Conservation (phyloP, 306 rosid species). For the Glycine tomentella region DNA sequence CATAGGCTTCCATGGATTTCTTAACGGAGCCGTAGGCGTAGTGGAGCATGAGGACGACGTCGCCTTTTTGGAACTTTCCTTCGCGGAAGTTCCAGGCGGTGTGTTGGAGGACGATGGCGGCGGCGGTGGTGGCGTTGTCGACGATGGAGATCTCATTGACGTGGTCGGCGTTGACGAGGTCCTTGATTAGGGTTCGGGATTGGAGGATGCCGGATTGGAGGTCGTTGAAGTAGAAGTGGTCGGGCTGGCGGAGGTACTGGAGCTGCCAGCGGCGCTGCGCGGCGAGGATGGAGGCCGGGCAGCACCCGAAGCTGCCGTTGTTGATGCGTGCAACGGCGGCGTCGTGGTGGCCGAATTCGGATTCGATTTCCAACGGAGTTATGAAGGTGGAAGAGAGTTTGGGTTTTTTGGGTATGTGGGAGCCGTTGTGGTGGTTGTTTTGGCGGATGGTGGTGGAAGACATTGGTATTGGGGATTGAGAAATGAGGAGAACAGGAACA, state of each 20-base stretch:
- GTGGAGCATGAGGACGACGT: conserved; percentile 88
- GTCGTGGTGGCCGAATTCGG: conserved; percentile 85
- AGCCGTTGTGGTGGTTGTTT: conserved; percentile 59
- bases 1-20: conserved; percentile 91
- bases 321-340: conserved; percentile 78
- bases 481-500: not conserved
- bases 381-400: conserved; percentile 55
- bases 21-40: conserved; percentile 90
- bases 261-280: conserved; percentile 73
- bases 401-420: conserved; percentile 67
- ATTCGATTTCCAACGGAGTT: conserved; percentile 62
- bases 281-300: conserved; percentile 71
- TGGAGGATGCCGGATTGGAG: conserved; percentile 65
- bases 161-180: conserved; percentile 73
- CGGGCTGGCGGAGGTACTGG: conserved; percentile 79
- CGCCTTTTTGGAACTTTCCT: conserved; percentile 69
- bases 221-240: conserved; percentile 75
- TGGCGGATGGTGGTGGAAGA: conserved; percentile 41
- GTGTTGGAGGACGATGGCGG: conserved; percentile 89
- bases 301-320: conserved; percentile 92
- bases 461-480: conserved; percentile 34
- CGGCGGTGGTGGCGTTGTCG: conserved; percentile 99
- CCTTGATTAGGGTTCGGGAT: conserved; percentile 69
- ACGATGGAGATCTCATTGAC: conserved; percentile 88
- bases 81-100: conserved; percentile 80